Conservation (phyloP, 306 rosid species). For the Vigna reflexopilosa region DNA sequence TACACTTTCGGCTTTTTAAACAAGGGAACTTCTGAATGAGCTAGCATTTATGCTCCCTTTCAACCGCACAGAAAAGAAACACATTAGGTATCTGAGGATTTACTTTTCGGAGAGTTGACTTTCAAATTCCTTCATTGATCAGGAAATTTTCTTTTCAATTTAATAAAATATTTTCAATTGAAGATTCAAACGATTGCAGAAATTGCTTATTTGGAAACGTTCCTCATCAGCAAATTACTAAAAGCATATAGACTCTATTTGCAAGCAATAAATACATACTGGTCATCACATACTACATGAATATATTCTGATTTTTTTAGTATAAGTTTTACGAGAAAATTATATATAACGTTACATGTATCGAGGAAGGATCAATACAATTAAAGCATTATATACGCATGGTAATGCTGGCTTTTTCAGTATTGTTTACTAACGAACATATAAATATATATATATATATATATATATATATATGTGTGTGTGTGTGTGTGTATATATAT, state of each 20-base stretch:
- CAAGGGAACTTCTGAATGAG: background rate
- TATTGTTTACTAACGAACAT: constrained; percentile 1
- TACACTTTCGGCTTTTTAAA: background rate
- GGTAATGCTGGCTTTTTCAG: constrained; percentile 9
- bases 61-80: constrained; percentile 10
- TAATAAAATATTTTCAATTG: constrained; percentile 4
- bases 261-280: background rate
- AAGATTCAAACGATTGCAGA: background rate
- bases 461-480: no score
- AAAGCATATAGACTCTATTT: background rate
- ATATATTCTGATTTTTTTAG: background rate
- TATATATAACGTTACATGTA: background rate
- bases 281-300: background rate
- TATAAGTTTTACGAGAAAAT: background rate
- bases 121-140: constrained; percentile 1
- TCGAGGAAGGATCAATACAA: background rate
- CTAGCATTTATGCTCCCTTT: background rate
- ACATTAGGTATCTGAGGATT: background rate
- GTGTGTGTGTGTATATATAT: no score
- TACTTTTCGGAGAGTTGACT: constrained; percentile 11
- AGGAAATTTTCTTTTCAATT: background rate
- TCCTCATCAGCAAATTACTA: background rate
- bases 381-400: background rate
- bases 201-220: background rate
- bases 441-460: no score